Conservation (phyloP, 192 early-diverging fungal species). For the Podila verticillata region DNA sequence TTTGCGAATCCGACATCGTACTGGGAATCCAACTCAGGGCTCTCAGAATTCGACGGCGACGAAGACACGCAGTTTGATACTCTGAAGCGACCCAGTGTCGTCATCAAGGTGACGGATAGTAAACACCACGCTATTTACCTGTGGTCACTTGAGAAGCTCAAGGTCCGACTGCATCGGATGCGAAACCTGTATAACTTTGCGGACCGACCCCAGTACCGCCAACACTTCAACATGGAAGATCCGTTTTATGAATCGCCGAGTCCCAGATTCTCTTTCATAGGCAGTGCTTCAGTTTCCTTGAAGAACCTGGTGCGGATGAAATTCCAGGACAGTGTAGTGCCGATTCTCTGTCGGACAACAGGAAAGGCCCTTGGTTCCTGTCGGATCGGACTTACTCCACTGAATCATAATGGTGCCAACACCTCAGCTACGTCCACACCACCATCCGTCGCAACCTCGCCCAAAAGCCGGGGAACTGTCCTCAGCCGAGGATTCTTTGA, state of each 20-base stretch:
- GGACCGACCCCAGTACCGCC: constrained; percentile 66
- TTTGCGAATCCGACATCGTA: constrained; percentile 57
- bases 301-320: constrained; percentile 52
- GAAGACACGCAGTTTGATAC: constrained; percentile 58
- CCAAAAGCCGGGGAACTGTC: no score
- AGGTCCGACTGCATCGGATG: constrained; percentile 76
- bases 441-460: neutral
- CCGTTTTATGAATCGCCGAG: constrained; percentile 67
- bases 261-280: constrained; percentile 64
- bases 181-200: constrained; percentile 70
- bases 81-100: constrained; percentile 61
- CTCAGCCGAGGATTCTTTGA: neutral
- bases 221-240: constrained; percentile 70
- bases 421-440: neutral
- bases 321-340: constrained; percentile 52
- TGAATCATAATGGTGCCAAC: constrained; percentile 12
- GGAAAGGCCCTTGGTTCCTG: constrained; percentile 49
- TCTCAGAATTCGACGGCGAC: constrained; percentile 60
- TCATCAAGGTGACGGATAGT: constrained; percentile 62
- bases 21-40: constrained; percentile 60
- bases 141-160: constrained; percentile 74
- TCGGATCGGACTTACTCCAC: constrained; percentile 54
- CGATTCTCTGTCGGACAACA: constrained; percentile 57
- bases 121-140: constrained; percentile 63
- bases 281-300: constrained; percentile 55